phyloP scores from a whole-genome alignment of 441 rosid genomes.

The Euphorbia celastroides region DNA sequence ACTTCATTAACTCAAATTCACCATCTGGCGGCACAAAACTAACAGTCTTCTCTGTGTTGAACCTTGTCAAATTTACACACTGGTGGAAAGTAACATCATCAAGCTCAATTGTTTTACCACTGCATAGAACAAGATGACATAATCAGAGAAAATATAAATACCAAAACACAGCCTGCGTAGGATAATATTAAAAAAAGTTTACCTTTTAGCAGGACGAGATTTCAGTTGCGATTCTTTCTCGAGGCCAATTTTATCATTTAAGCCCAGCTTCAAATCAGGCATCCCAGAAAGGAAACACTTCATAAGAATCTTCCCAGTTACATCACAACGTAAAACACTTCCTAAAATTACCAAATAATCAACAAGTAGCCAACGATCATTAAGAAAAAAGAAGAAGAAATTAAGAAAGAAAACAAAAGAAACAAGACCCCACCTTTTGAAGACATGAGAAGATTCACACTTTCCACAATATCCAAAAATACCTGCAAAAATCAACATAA shows the following conservation, averaged over 20 bases:
- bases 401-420: background rate
- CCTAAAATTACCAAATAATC: conserved; percentile 42
- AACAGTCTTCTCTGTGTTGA: conserved; percentile 96
- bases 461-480: conserved; percentile 94
- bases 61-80: conserved; percentile 95
- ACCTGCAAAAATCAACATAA: conserved; percentile 44
- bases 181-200: conserved; percentile 12
- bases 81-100: conserved; percentile 99
- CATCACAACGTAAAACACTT: conserved; percentile 92
- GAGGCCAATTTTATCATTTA: conserved; percentile 98
- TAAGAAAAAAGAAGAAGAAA: background rate
- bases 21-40: conserved; percentile 99
- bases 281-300: conserved; percentile 99
- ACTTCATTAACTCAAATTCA: conserved; percentile 99
- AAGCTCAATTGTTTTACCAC: conserved; percentile 98
- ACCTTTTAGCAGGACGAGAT: conserved; percentile 96
- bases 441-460: conserved; percentile 97
- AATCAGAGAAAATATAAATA: conserved; percentile 5
- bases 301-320: conserved; percentile 94
- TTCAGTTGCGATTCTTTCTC: conserved; percentile 98
- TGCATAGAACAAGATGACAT: conserved; percentile 31
- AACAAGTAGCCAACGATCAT: conserved; percentile 9
- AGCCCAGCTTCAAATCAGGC: conserved; percentile 99
- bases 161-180: background rate
- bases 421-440: conserved; percentile 59